phyloP scores from a whole-genome alignment of 768 basidiomycete genomes.

The Pulveroboletus sp. region DNA sequence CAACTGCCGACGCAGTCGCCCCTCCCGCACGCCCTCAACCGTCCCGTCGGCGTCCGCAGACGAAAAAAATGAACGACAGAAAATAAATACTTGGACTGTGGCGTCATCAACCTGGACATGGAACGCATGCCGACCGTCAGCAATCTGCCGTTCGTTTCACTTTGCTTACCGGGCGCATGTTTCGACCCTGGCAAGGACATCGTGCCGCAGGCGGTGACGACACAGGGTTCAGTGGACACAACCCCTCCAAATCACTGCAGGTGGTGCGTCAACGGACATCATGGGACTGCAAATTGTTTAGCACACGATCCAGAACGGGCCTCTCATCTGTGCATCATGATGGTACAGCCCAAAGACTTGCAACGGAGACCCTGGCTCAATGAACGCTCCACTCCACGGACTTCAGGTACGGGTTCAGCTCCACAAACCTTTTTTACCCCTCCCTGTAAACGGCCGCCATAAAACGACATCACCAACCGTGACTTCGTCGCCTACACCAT shows the following conservation, averaged over 20 bases:
- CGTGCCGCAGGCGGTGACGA: conserved; percentile 2
- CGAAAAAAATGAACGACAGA: not conserved
- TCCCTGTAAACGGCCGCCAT: conserved; percentile 6
- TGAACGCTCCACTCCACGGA: conserved; percentile 20
- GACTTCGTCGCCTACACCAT: conserved; percentile 20
- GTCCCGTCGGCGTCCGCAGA: not conserved
- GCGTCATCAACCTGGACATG: not conserved
- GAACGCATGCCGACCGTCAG: conserved; percentile 4
- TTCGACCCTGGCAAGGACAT: not conserved
- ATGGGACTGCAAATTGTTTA: conserved; percentile 3
- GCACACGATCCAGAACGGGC: not conserved
- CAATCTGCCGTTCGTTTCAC: not conserved
- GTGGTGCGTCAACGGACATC: conserved; percentile 20
- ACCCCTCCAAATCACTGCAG: not conserved
- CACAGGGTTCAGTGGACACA: conserved; percentile 12
- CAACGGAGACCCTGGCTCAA: conserved; percentile 20
- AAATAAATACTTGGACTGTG: not conserved
- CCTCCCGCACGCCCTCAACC: not conserved
- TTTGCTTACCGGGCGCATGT: conserved; percentile 7
- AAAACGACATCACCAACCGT: conserved; percentile 1
- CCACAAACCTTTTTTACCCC: conserved; percentile 21
- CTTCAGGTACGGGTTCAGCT: conserved; percentile 11
- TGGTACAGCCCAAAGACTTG: conserved; percentile 1
- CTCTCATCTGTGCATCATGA: not conserved
- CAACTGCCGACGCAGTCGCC: not conserved